Conservation (phyloP, 1,139 yeast species). For the Candida tunisiensis region DNA sequence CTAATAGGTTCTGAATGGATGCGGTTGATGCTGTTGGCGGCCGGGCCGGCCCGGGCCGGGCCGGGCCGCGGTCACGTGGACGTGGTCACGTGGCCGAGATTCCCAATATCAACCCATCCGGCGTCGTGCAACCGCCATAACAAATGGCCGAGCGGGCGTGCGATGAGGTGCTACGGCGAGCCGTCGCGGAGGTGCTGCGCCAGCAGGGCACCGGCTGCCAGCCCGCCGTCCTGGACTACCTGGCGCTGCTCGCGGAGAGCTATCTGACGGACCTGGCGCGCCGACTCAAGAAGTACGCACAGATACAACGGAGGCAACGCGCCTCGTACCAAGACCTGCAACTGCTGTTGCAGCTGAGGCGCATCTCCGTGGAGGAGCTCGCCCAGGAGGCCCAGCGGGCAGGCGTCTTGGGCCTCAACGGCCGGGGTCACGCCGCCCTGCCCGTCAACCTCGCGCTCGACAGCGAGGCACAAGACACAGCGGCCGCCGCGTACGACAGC, state of each 20-base stretch:
- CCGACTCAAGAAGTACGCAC: constrained; percentile 36
- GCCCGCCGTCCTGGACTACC: constrained; percentile 16
- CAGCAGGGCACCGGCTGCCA: too few species aligned
- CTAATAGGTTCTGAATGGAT: too few species aligned
- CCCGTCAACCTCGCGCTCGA: constrained; percentile 13
- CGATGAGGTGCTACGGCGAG: too few species aligned
- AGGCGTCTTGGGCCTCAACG: constrained; percentile 3
- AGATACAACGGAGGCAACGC: constrained; percentile 47
- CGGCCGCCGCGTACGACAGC: constrained; percentile 10
- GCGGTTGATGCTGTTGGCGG: too few species aligned
- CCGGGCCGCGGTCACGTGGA: too few species aligned
- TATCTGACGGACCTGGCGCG: constrained; percentile 33
- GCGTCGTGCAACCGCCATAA: too few species aligned
- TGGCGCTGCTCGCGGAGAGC: constrained; percentile 22
- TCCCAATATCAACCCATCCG: too few species aligned
- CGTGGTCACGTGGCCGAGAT: too few species aligned
- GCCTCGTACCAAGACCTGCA: constrained; percentile 46
- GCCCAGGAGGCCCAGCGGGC: constrained; percentile 23
- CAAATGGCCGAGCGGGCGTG: too few species aligned
- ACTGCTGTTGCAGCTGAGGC: constrained; percentile 29
- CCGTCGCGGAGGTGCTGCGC: too few species aligned
- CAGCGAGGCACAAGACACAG: constrained; percentile 7
- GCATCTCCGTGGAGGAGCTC: constrained; percentile 29
- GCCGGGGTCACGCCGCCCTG: constrained; percentile 11
- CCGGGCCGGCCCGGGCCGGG: too few species aligned